phyloP scores from a whole-genome alignment of 139 green algal species.

The Chlamydomonas incerta region DNA sequence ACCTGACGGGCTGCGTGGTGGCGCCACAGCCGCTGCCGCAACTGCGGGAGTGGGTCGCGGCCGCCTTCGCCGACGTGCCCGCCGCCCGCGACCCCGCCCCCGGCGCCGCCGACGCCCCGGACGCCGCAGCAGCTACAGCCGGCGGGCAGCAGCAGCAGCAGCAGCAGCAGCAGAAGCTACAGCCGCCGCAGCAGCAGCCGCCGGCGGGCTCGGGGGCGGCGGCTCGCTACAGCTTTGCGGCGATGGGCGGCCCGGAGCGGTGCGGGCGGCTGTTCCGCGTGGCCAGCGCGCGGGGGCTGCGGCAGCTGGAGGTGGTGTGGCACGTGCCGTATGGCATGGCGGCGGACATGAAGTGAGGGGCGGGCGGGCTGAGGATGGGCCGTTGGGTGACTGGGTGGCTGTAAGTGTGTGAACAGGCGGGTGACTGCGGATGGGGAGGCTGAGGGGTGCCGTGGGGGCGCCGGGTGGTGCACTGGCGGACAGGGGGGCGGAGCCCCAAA shows the following conservation, averaged over 20 bases:
- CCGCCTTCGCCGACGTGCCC: conserved; percentile 48
- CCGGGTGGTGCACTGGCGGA: too few relatives aligned
- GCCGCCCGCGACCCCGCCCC: background rate
- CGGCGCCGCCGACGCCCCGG: background rate
- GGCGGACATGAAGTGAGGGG: conserved; percentile 44
- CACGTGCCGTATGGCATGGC: conserved; percentile 54
- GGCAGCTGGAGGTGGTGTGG: conserved; percentile 66
- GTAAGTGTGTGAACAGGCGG: too few relatives aligned
- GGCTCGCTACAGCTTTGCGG: background rate
- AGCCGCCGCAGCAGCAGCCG: background rate
- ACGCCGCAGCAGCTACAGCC: background rate
- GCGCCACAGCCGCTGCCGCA: conserved; percentile 49
- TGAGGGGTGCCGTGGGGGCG: too few relatives aligned
- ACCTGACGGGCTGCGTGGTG: conserved; percentile 48
- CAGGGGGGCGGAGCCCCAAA: too few relatives aligned
- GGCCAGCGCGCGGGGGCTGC: conserved; percentile 54
- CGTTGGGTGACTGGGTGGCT: too few relatives aligned
- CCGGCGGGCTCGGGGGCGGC: background rate
- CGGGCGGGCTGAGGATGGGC: too few relatives aligned
- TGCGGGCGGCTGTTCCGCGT: conserved; percentile 44
- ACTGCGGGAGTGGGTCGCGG: conserved; percentile 41
- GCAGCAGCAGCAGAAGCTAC: background rate
- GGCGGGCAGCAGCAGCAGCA: background rate
- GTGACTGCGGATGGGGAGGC: too few relatives aligned
- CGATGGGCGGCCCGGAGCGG: background rate